Base-by-base conservation (phyloP, 768 basidiomycete genomes). In the Obba rivulosa region DNA sequence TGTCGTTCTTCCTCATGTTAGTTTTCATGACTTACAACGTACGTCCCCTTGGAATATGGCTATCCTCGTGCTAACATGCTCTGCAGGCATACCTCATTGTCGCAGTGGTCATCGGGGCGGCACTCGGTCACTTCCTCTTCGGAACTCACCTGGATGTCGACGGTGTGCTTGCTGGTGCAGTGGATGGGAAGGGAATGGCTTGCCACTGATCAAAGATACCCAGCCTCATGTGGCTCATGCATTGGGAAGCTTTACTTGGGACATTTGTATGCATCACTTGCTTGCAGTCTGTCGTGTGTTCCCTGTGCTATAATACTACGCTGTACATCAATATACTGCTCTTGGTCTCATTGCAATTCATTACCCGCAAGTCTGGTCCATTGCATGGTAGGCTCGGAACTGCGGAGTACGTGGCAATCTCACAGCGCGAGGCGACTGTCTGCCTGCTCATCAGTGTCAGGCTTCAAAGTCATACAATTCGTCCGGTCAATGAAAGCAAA, bases 21-120 rank as follows among this genome's bases (percentile, higher is more conserved):
- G 83, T 95, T 35, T 93, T 92, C 67, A 95, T 96, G 92, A 95
- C 92, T 4, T 96, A 94, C 69, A 96, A 96, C 56, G 90, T 92
- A 50, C 60, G 87, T 10, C 21, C 23, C 28, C n/a, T 13, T 8
- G 20, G 34, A 21, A n/a, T 44, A 24, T 18, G n/a, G 31, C 34
- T 18, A 45, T 18, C 41, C 16, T 23, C 35, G 7, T 35, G 17
- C 35, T 50, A 7, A 47, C 39, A 44, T 43, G 34, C 10, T 16
- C 25, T 40, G 1, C 55, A 93, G 91, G 91, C 86, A 28, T 95
- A 92, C 58, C 81, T 95, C 28, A 90, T 95, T 60, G 61, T 77
- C 23, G 81, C 93, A 2, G 85, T 89, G 43, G 84, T 94, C 21
- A 52, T 83, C 0, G 93, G 93, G 9, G 91, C 91, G n/a, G 78